Base-by-base conservation (phyloP, 2,329 filamentous ascomycete species). In the Diaporthe amygdali region DNA sequence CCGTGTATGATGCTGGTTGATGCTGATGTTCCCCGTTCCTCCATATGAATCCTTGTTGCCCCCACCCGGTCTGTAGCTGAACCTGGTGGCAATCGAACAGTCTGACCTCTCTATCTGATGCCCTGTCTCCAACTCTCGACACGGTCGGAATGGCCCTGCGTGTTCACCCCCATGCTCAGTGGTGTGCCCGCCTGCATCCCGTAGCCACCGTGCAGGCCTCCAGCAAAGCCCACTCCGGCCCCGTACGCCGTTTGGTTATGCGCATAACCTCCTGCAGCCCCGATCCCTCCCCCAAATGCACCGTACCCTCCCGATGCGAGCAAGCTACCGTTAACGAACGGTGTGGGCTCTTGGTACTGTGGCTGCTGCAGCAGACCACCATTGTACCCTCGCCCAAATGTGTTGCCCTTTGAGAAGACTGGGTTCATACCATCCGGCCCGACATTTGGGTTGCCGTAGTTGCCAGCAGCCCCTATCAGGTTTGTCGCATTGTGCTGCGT, bases 41-140 rank as follows among this genome's bases (percentile, higher is more conserved):
- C 47, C 37, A 7, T 54, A 5, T 44, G n/a, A n/a, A 39, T 68
- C 39, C 14, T 47, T 56, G 39, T 39, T 17, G n/a, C 5, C 10
- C 25, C 37, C 22, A 10, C 17, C 49, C 9, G 8, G 27, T 15
- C 25, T 51, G 54, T 52, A 46, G 30, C 34, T n/a, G 47, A 30
- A 32, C 25, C 67, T 20, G 8, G 5, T 52, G 27, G 14, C 27
- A 34, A 17, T 47, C 41, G 47, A 17, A 47, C 41, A 34, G 10
- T 25, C 17, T 15, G 8, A n/a, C 22, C 47, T 41, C 37, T 47
- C 71, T 73, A 70, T 34, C 68, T 67, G 15, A 81, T 77, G 20
- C 76, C 72, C 72, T 80, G 79, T 32, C 80, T 75, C 80, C 80
- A 81, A 22, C 76, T 74, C 75, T 81, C 80, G 14, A 81, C 80